Evolutionary conservation across 2,329 filamentous ascomycete genomes (phyloP).

Genomic region (Phaeoacremonium minimum): DNA sequence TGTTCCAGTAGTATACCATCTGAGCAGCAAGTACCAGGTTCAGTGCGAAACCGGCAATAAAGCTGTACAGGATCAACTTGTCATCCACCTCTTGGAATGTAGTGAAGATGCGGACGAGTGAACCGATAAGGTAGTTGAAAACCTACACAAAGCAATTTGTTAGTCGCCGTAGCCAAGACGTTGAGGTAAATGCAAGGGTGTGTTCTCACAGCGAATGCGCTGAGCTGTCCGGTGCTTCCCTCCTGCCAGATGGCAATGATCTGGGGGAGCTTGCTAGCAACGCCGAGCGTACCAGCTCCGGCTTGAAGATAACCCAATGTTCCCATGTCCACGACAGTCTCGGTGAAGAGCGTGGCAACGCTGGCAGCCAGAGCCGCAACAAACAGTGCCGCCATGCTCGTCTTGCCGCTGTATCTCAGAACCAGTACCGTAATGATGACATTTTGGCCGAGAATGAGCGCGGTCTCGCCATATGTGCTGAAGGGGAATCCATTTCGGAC

Average conservation of each 20-base stretch:
- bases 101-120: constrained; percentile 92
- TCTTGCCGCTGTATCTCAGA: constrained; percentile 72
- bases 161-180: no score
- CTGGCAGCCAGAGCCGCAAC: constrained; percentile 70
- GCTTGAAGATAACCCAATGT: constrained; percentile 75
- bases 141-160: constrained; percentile 54
- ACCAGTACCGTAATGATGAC: constrained; percentile 84
- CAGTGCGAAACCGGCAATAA: constrained; percentile 84
- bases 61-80: constrained; percentile 91
- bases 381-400: constrained; percentile 67
- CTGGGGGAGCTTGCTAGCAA: constrained; percentile 91
- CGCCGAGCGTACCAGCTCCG: constrained; percentile 74
- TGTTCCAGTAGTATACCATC: constrained; percentile 97
- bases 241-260: constrained; percentile 81
- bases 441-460: constrained; percentile 88
- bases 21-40: constrained; percentile 84
- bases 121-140: constrained; percentile 95
- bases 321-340: constrained; percentile 60
- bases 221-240: constrained; percentile 90
- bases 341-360: constrained; percentile 66
- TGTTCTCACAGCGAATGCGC: constrained; percentile 90
- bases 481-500: constrained; percentile 88
- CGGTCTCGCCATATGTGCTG: constrained; percentile 94
- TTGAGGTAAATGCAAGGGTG: constrained; percentile 5
- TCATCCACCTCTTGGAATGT: constrained; percentile 97